phyloP scores from a whole-genome alignment of 2,329 filamentous ascomycete species.

The Trichoderma afroharzianum region DNA sequence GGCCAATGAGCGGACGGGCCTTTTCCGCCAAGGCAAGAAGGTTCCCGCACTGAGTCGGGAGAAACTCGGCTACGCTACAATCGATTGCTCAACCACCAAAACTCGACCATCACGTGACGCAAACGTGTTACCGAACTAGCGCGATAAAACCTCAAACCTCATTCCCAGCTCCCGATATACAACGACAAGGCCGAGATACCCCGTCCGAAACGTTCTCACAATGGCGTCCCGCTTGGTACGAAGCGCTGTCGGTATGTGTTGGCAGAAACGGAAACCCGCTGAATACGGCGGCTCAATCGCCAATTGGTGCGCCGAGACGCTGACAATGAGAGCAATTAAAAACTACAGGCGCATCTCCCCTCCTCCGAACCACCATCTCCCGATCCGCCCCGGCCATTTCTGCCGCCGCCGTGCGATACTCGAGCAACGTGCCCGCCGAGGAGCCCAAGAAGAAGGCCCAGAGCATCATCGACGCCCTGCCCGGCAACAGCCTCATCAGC shows the following conservation, averaged over 20 bases:
- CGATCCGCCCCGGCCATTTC: conserved; percentile 72
- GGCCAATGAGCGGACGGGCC: conserved; percentile 27
- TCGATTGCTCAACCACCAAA: not conserved
- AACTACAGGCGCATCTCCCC: conserved; percentile 68
- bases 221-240: conserved; percentile 98
- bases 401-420: conserved; percentile 63
- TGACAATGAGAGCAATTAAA: conserved; percentile 23
- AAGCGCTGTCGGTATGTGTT: conserved; percentile 82
- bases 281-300: conserved; percentile 28
- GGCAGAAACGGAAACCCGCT: conserved; percentile 17
- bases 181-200: conserved; percentile 45
- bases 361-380: conserved; percentile 79
- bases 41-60: conserved; percentile 1
- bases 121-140: conserved; percentile 38
- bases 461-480: conserved; percentile 88
- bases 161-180: conserved; percentile 40
- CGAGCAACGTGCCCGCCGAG: conserved; percentile 75
- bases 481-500: conserved; percentile 86
- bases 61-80: conserved; percentile 27
- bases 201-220: conserved; percentile 61
- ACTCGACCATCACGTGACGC: conserved; percentile 35
- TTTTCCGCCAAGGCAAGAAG: conserved; percentile 16
- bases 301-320: conserved; percentile 29
- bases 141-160: conserved; percentile 51
- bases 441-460: conserved; percentile 97